Base-by-base conservation (phyloP, 306 rosid genomes). In the Echinosophora koreensis region DNA sequence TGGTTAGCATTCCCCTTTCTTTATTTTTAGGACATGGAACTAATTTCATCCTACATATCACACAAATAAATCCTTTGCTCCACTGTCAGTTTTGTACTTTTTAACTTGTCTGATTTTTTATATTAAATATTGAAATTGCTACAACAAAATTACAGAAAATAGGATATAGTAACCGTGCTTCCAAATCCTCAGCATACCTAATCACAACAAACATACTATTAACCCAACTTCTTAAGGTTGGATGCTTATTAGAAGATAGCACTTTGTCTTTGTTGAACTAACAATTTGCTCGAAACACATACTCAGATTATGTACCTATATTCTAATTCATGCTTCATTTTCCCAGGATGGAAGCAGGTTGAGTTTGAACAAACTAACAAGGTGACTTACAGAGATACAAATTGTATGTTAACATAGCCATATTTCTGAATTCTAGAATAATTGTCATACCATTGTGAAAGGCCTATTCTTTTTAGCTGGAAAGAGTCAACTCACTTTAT, bases 401-500 rank as follows among this genome's bases (percentile, higher is more conserved):
- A 10, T 15, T 60, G 8, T 52, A 51, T 2, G 2, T 28, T 2
- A 28, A 28, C 5, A 54, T 35, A n/a, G 32, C 4, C 35, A 56
- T 16, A 2, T 54, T 52, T 72, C 74, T 49, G 42, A 39, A 13
- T 66, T 80, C 55, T 46, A 57, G 37, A 81, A 13, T 49, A 54
- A 8, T 30, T 56, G 65, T 74, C 77, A 71, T 58, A 14, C 58
- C 76, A 67, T 9, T 49, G 12, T 44, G 18, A 35, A 13, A 41
- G 41, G 2, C 44, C 68, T 1, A 18, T 6, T 46, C 8, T 13
- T 47, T 59, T 69, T 32, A 59, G 3, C 17, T 16, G 34, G 3
- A 59, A 81, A 59, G 16, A 46, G 64, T 47, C 57, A 42, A 37
- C 34, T 14, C 17, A 1, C 32, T 42, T 51, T 42, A 16, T 64